Percentiles rank a stretch among this genome's conserved stretches.
Evolutionary conservation across 768 basidiomycete genomes (phyloP).

Genomic region (Tremella mesenterica): DNA sequence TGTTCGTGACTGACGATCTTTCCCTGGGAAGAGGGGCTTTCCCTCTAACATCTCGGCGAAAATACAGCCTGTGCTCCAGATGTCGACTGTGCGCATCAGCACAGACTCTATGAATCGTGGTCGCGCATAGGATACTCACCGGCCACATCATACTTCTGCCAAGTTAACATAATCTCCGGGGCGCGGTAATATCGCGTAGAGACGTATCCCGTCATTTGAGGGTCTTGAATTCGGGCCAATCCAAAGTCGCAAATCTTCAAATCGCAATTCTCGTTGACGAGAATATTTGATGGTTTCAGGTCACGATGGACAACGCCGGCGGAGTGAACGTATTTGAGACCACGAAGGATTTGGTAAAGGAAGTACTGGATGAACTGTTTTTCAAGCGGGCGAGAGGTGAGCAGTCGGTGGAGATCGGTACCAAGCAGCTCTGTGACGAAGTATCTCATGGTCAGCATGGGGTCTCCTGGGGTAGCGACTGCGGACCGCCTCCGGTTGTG

Average conservation of each 20-base stretch:
- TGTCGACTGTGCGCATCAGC: slow-evolving; percentile 58
- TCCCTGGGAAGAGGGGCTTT: slow-evolving; percentile 96
- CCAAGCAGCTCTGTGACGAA: slow-evolving; percentile 98
- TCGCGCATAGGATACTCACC: slow-evolving; percentile 35
- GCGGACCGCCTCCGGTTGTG: too few relatives aligned
- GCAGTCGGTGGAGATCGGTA: slow-evolving; percentile 91
- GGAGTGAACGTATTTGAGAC: slow-evolving; percentile 98
- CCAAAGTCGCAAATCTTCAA: slow-evolving; percentile 99
- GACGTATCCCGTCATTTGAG: slow-evolving; percentile 99
- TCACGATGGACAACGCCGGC: slow-evolving; percentile 98
- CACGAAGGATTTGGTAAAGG: slow-evolving; percentile 95
- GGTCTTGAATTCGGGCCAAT: slow-evolving; percentile 94
- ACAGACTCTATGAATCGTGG: background rate
- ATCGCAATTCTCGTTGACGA: slow-evolving; percentile 99
- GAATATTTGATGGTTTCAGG: slow-evolving; percentile 97
- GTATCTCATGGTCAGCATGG: slow-evolving; percentile 56
- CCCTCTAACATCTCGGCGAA: slow-evolving; percentile 99
- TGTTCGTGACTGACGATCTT: slow-evolving; percentile 71
- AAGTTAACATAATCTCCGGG: slow-evolving; percentile 99
- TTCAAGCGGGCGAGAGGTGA: slow-evolving; percentile 92
- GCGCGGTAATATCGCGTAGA: slow-evolving; percentile 98
- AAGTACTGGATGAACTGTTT: slow-evolving; percentile 99
- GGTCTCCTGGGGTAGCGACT: too few relatives aligned
- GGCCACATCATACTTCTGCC: slow-evolving; percentile 99
- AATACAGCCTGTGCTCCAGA: slow-evolving; percentile 99